A percentile compares a stretch with the other conserved stretches of the same genome.
Conservation (phyloP, 2,329 filamentous ascomycete species). For the Chrysoporthe cubensis region DNA sequence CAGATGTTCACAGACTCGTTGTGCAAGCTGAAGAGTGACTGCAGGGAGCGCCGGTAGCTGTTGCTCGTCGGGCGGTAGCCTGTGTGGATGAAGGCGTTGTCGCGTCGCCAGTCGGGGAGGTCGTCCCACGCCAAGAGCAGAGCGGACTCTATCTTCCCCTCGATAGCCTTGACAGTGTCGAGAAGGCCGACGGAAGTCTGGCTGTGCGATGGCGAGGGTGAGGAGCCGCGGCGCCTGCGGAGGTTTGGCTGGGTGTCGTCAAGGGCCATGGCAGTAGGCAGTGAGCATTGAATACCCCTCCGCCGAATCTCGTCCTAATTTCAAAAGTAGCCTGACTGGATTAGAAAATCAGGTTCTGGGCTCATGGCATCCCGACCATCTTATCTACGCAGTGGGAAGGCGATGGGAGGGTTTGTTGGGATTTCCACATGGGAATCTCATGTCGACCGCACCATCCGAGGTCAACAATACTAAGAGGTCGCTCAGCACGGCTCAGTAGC, state of each 20-base stretch:
- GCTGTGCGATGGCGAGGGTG: slow-evolving; percentile 23
- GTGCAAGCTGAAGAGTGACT: slow-evolving; percentile 58
- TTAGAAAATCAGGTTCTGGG: no score
- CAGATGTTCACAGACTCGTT: slow-evolving; percentile 65
- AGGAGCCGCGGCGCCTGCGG: slow-evolving; percentile 23
- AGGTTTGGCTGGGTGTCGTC: background rate
- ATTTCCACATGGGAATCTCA: slow-evolving; percentile 20
- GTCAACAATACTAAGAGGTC: slow-evolving; percentile 19
- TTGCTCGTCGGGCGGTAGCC: slow-evolving; percentile 58
- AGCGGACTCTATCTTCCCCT: slow-evolving; percentile 45
- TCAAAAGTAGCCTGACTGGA: background rate
- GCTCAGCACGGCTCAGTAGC: background rate
- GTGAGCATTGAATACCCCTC: no score
- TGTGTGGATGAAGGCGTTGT: slow-evolving; percentile 59
- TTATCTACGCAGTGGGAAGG: background rate
- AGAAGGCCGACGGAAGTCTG: slow-evolving; percentile 23
- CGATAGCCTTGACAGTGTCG: slow-evolving; percentile 39
- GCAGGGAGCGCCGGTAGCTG: slow-evolving; percentile 51
- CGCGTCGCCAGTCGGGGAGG: slow-evolving; percentile 61
- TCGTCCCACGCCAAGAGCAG: slow-evolving; percentile 61
- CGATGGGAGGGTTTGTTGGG: slow-evolving; percentile 23
- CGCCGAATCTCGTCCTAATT: background rate
- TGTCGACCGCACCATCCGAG: slow-evolving; percentile 20
- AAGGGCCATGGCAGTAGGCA: background rate
- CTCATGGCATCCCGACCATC: background rate